Evolutionary conservation across 1,284 basidiomycete species (phyloP).

Genomic region (Trametes hirsuta): DNA sequence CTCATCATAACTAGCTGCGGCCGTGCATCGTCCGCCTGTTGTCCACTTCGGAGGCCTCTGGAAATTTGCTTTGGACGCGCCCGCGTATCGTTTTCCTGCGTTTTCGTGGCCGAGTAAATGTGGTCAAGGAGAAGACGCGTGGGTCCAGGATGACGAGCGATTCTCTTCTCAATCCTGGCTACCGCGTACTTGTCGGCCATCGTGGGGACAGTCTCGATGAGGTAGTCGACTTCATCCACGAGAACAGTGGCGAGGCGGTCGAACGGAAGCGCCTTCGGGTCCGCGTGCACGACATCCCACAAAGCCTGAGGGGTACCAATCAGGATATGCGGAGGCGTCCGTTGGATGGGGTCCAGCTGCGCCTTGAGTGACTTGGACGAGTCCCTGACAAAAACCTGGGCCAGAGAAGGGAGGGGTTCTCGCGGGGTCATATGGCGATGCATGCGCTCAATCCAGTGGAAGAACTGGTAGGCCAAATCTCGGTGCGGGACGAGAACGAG

Average conservation of each 20-base stretch:
- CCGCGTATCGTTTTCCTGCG: constrained; percentile 6
- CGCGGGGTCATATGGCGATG: constrained; percentile 34
- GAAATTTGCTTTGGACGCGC: neutral
- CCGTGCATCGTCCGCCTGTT: neutral
- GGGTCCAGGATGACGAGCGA: constrained; percentile 55
- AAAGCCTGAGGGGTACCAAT: constrained; percentile 73
- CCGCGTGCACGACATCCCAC: constrained; percentile 53
- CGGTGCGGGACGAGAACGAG: constrained; percentile 75
- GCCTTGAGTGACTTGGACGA: constrained; percentile 32
- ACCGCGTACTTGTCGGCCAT: constrained; percentile 40
- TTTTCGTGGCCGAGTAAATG: constrained; percentile 43
- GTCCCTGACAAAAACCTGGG: constrained; percentile 65
- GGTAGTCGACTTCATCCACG: constrained; percentile 76
- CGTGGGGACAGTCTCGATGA: constrained; percentile 51
- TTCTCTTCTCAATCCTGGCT: constrained; percentile 43
- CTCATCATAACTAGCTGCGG: constrained; percentile 71
- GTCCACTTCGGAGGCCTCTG: neutral
- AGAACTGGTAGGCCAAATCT: constrained; percentile 71
- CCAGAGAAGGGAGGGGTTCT: constrained; percentile 43
- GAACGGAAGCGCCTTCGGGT: constrained; percentile 48
- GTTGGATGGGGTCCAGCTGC: constrained; percentile 43
- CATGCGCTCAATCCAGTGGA: constrained; percentile 67
- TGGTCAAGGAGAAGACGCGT: constrained; percentile 61
- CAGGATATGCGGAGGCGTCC: constrained; percentile 63
- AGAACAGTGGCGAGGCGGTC: constrained; percentile 56